Base-by-base conservation (phyloP, 1,284 basidiomycete genomes). In the Trichosporon sp. region DNA sequence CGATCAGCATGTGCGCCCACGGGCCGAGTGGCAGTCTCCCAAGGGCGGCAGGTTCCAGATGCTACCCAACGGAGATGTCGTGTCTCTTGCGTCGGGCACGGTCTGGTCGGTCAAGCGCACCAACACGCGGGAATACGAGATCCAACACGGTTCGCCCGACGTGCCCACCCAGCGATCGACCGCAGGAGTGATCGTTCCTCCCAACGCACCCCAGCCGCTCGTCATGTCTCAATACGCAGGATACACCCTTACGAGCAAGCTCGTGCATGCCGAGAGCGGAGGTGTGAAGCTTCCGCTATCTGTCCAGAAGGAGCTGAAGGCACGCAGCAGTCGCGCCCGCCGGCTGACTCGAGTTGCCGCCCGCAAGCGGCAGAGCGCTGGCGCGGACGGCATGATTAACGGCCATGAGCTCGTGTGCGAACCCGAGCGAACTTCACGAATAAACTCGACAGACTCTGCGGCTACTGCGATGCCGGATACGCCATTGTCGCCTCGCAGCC, bases 21-120 rank as follows among this genome's bases (percentile, higher is more conserved):
- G 70, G 44, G 68, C 70, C 31, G 76, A 78, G 56, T 80, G 79
- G 79, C 74, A 77, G 37, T 76, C 76, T 1, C 67, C 64, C 1
- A 75, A 78, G 16, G 78, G 77, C 1, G 79, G 79, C 13, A 69
- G 67, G 31, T 81, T 74, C 61, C 73, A 77, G 56, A 61, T 79
- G 10, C 73, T 70, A 56, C 56, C 69, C 19, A 73, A 71, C 56
- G 76, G 78, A 25, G 77, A 79, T 49, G 76, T 81, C 9, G 60
- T 68, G 27, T 76, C 75, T 0, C 63, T 69, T 5, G 65, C 68
- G 34, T 74, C 73, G 3, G 76, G 77, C 8, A 69, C 69, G 21
- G 66, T 72, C 0, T 80, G 78, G 78, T 65, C 69, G 4, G 71
- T 79, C 3, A 64, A 65, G 21, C 71, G 70, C 32, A 54, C 69